Conservation (phyloP, 148 eudicot species). For the Drosera capensis region DNA sequence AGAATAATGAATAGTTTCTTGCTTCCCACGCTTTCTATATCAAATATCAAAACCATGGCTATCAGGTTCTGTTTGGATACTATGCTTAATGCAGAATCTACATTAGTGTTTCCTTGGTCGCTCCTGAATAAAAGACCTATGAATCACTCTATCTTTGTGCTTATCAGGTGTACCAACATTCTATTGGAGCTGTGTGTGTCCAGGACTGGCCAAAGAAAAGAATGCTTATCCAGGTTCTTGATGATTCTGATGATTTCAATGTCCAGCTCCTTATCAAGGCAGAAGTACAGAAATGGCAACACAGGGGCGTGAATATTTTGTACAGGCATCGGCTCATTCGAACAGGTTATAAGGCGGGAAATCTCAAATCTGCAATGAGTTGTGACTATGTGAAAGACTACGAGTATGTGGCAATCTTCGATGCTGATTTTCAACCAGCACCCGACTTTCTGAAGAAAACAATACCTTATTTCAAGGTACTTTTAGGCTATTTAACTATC, state of each 20-base stretch:
- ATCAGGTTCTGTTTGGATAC: not conserved
- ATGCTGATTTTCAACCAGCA: constrained; percentile 90
- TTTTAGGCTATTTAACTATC: no score
- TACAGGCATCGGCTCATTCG: constrained; percentile 89
- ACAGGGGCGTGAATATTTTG: constrained; percentile 60
- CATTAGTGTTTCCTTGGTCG: no score
- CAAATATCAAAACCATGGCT: no score
- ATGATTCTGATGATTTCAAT: constrained; percentile 69
- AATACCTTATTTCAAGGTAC: constrained; percentile 83
- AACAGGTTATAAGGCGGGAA: constrained; percentile 95
- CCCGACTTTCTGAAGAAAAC: constrained; percentile 89
- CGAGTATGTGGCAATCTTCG: constrained; percentile 91
- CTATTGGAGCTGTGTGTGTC: constrained; percentile 69
- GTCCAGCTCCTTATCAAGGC: constrained; percentile 66
- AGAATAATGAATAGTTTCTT: no score
- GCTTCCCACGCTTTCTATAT: not conserved
- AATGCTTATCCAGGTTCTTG: constrained; percentile 85
- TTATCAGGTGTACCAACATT: constrained; percentile 77
- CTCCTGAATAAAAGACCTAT: no score
- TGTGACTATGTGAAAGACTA: constrained; percentile 91
- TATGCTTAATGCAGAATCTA: not conserved
- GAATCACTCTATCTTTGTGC: constrained; percentile 3
- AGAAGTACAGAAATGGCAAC: constrained; percentile 88
- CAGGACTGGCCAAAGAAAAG: constrained; percentile 94
- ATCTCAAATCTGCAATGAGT: constrained; percentile 87